Base-by-base conservation (phyloP, 2,329 filamentous ascomycete species). In the Calonectria honghensis region DNA sequence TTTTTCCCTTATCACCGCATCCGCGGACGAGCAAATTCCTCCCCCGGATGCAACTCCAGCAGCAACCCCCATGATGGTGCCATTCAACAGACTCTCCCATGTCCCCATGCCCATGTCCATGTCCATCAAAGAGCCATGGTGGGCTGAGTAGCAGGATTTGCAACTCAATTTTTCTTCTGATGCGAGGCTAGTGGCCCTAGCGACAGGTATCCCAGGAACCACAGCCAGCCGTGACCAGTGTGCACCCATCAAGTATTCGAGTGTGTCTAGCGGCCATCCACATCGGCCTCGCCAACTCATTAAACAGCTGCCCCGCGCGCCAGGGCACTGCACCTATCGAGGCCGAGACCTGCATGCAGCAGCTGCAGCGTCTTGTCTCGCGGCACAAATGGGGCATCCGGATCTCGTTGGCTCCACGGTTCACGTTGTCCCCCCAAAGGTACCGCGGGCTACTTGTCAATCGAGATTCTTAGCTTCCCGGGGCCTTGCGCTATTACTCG, bases 281-380 rank as follows among this genome's bases (percentile, higher is more conserved):
- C 68, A 69, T 76, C 61, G 71, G 70, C 65, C 31, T 67, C 24
- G 67, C 73, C 72, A 77, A 52, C 74, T 76, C 74, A 77, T 75
- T 72, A 70, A 72, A 75, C 72, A 73, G 70, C 67, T 37, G 68
- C 71, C 64, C 67, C 70, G 70, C 68, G 57, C 67, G 39, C 68
- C 27, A 45, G 48, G 41, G 41, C 48, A 61, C 64, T 61, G 65
- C 61, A 50, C 64, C 61, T 37, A 54, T 48, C 63, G 35, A 70
- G 67, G 52, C 76, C 67, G 72, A 77, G 75, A 73, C 74, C 48
- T 75, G 64, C 70, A 75, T 75, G 41, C 39, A 59, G 16, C 14
- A 24, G 35, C 63, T 64, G 59, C 48, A 51, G 69, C 51, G 57
- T 45, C 50, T 64, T 64, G 52, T 63, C 31, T 72, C 39, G 69